Evolutionary conservation across 2,329 filamentous ascomycete genomes (phyloP).

Genomic region (Fonsecaea nubica): DNA sequence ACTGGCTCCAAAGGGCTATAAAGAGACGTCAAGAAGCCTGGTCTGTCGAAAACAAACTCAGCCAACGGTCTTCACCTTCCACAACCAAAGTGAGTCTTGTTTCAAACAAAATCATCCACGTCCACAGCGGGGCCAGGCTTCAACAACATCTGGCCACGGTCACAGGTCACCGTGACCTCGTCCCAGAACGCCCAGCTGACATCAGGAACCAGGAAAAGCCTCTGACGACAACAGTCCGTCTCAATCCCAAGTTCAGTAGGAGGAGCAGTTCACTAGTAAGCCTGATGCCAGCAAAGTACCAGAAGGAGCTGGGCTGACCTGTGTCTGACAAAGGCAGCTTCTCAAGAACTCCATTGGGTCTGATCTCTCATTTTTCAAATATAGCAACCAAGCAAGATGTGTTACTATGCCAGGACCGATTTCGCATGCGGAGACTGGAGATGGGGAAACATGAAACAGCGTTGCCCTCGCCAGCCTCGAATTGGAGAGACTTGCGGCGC

Average conservation of each 20-base stretch:
- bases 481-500: constrained; percentile 40
- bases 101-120: constrained; percentile 1
- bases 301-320: neutral
- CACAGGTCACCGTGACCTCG: neutral
- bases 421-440: constrained; percentile 39
- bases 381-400: constrained; percentile 30
- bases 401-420: constrained; percentile 37
- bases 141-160: neutral
- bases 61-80: neutral
- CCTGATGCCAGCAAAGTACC: neutral
- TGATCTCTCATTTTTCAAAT: neutral
- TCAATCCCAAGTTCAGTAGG: neutral
- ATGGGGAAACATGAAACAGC: constrained; percentile 42
- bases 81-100: neutral
- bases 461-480: constrained; percentile 39
- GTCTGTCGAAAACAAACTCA: neutral
- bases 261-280: constrained; percentile 13
- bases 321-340: neutral
- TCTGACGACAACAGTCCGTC: neutral
- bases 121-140: neutral
- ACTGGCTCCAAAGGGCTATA: neutral
- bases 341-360: neutral
- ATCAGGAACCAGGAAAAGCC: neutral
- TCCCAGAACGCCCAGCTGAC: neutral
- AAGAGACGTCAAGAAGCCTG: constrained; percentile 4